Conservation (phyloP, 1,139 yeast genomes). For the Saccharomyces hybrid region DNA sequence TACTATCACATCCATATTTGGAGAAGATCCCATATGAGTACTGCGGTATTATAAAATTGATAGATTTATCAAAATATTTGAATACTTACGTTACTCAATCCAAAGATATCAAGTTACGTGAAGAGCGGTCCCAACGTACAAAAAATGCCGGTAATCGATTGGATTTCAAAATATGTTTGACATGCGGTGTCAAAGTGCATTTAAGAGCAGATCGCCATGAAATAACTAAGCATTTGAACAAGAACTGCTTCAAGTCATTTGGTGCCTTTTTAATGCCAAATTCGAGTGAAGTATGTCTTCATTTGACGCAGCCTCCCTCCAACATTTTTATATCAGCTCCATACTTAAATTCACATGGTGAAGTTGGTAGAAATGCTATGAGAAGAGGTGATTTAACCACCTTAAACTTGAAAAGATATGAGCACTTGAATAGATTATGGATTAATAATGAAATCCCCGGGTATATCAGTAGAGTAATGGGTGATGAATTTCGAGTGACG, state of each 20-base stretch:
- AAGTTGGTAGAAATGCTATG: constrained; percentile 48
- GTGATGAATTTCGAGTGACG: constrained; percentile 31
- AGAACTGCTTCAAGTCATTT: constrained; percentile 31
- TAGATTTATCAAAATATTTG: constrained; percentile 56
- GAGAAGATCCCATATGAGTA: constrained; percentile 38
- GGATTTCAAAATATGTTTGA: constrained; percentile 37
- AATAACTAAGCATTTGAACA: constrained; percentile 32
- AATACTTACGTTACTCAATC: constrained; percentile 61
- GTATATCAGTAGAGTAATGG: constrained; percentile 34
- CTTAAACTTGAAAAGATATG: constrained; percentile 45
- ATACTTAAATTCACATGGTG: constrained; percentile 66
- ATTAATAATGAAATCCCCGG: constrained; percentile 46
- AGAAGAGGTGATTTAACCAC: constrained; percentile 49
- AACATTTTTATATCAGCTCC: constrained; percentile 47
- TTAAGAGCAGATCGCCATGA: constrained; percentile 26
- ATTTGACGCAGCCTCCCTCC: constrained; percentile 34
- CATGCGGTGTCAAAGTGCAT: constrained; percentile 38
- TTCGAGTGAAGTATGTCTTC: constrained; percentile 35
- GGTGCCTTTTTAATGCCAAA: constrained; percentile 44
- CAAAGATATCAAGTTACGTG: constrained; percentile 22
- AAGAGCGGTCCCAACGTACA: constrained; percentile 23
- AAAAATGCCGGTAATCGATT: constrained; percentile 31
- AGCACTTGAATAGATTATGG: constrained; percentile 53
- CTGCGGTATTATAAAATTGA: constrained; percentile 60
- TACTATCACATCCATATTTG: constrained; percentile 13